Base-by-base conservation (phyloP, 75 land plant genomes). In the Adiantum capillusveneris region DNA sequence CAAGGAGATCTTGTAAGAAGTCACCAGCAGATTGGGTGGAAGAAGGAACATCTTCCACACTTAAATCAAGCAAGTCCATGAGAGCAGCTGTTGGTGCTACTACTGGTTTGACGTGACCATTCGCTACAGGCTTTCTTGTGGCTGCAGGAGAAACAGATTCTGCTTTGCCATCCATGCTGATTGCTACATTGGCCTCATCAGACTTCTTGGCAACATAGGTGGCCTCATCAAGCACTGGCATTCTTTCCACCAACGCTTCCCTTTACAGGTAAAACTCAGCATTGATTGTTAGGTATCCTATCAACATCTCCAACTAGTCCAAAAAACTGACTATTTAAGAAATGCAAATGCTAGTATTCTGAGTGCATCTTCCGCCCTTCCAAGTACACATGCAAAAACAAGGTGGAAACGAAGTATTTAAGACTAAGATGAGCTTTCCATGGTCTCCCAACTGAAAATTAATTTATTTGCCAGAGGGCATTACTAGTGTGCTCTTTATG, bases 211-310 rank as follows among this genome's bases (percentile, higher is more conserved):
- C 79, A 48, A 46, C 67, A 65, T 83, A 89, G 42, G 81, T 56
- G 31, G 87, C 71, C 61, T 85, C 87, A 74, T 93, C 98, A 36
- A 95, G 61, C 46, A 78, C 96, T 17, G 96, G 96, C 96, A 95
- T 95, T 57, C 89, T 72, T 65, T 95, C 99, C 50, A 95, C 64
- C 67, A 95, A 69, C 11, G 77, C 44, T 29, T 83, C 73, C 74
- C 99, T 95, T 77, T 41, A 79, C 24, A 42, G 6, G 57, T 49
- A 21, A 65, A 58, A 54, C 7, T 57, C 30, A 50, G 31, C 56
- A 20, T 51, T 17, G 29, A 1, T 13, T 28, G 29, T 60, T 20
- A 29, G 28, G 41, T 3, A 44, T 13, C 53, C 25, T n/a, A n/a
- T n/a, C n/a, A n/a, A n/a, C n/a, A n/a, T n/a, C n/a, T n/a, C n/a